phyloP scores from a whole-genome alignment of 495 filamentous ascomycete genomes.

The Astrothelium macrocarpum region DNA sequence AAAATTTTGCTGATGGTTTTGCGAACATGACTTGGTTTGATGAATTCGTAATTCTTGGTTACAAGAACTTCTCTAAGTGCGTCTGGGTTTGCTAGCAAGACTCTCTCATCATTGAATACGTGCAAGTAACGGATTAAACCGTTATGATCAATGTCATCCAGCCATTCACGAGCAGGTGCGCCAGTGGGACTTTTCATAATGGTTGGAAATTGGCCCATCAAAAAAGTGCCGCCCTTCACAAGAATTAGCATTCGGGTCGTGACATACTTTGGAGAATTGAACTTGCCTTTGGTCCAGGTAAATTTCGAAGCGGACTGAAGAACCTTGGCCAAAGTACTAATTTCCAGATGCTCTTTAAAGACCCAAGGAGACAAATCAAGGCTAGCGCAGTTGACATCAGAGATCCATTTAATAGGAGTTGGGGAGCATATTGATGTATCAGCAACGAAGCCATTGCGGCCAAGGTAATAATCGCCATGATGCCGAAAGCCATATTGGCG shows the following conservation, averaged over 20 bases:
- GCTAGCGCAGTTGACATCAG: constrained; percentile 9
- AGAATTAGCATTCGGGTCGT: not conserved
- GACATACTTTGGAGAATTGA: not conserved
- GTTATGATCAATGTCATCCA: constrained; percentile 67
- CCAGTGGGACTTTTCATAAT: constrained; percentile 54
- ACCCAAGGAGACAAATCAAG: constrained; percentile 11
- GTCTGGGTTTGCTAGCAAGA: constrained; percentile 57
- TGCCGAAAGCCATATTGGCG: constrained; percentile 8
- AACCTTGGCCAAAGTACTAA: constrained; percentile 52
- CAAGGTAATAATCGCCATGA: constrained; percentile 6
- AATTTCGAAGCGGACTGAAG: constrained; percentile 49
- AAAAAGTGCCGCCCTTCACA: constrained; percentile 33
- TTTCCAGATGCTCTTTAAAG: constrained; percentile 16
- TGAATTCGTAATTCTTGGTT: constrained; percentile 68
- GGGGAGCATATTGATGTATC: constrained; percentile 12
- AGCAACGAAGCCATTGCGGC: constrained; percentile 12
- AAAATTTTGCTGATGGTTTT: constrained; percentile 52
- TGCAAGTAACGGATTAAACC: constrained; percentile 72
- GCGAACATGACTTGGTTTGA: constrained; percentile 55
- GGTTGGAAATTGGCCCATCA: constrained; percentile 46
- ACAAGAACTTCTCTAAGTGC: constrained; percentile 47
- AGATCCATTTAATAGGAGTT: constrained; percentile 3
- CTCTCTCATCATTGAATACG: constrained; percentile 59
- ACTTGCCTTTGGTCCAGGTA: constrained; percentile 19
- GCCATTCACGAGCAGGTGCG: constrained; percentile 54